Base-by-base conservation (phyloP, 306 rosid genomes). In the Hippophae tibetana region DNA sequence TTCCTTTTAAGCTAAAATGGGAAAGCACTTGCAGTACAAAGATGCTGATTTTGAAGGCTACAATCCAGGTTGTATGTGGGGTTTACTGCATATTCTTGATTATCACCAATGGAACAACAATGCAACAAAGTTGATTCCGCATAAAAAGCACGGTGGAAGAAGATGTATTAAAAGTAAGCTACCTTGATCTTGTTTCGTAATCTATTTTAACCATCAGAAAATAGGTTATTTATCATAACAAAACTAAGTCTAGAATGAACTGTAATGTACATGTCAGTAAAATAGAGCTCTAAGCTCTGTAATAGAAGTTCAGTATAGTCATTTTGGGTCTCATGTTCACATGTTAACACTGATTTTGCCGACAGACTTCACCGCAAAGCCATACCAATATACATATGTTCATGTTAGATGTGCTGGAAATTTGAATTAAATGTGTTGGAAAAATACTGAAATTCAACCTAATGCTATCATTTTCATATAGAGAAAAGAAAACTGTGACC, bases 31-130 rank as follows among this genome's bases (percentile, higher is more conserved):
- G 72, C 25, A 72, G 63, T 74, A 74, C 40, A 70, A 63, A 49
- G 66, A 79, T 44, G 66, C 92, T 13, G 52, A 62, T 7, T 18
- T 76, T 65, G 81, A 65, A 63, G 65, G 72, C 26, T 69, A 61
- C 60, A 64, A 74, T 60, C 82, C 78, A 43, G 89, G 96, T 58
- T 85, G 96, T 73, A 81, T 78, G 80, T 78, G 89, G 83, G 78
- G 87, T 66, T 71, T 83, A 61, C 63, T 81, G 62, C 77, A 83
- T 56, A 64, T 78, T 25, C 82, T 90, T 62, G 75, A 83, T 60
- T 66, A 77, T 64, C 95, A 90, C 69, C 79, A 63, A 6, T 89
- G 97, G 97, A 75, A 58, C 61, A 65, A 43, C 61, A 65, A 43
- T 38, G 88, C 80, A 67, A 90, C 80, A 61, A 86, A 74, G 65